Evolutionary conservation across 2,329 filamentous ascomycete species (phyloP).

Genomic region (Sporothrix pallida): DNA sequence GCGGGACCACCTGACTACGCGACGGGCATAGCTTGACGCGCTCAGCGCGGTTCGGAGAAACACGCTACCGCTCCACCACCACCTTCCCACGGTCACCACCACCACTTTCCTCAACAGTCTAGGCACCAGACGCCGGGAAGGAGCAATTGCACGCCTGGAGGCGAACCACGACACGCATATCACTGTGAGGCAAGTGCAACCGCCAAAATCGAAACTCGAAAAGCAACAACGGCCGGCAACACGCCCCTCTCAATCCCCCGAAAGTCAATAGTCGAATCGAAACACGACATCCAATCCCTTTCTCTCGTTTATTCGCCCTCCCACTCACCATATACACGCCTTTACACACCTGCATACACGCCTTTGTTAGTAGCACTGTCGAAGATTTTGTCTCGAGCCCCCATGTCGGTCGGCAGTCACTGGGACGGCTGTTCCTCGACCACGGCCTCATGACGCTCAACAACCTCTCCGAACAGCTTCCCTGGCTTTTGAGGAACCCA

Average conservation of each 20-base stretch:
- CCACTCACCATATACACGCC: not conserved
- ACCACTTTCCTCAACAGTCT: not conserved
- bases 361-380: not conserved
- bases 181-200: constrained; percentile 6
- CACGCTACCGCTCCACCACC: constrained; percentile 32
- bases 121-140: constrained; percentile 17
- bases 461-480: constrained; percentile 63
- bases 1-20: constrained; percentile 34
- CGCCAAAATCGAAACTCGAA: not conserved
- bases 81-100: no score
- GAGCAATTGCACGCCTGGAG: constrained; percentile 23
- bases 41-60: constrained; percentile 37
- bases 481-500: constrained; percentile 61
- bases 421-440: constrained; percentile 46
- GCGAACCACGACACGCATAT: not conserved
- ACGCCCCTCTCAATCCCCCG: not conserved
- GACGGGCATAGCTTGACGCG: constrained; percentile 35
- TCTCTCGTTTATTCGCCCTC: not conserved
- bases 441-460: constrained; percentile 66
- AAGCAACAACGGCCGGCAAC: constrained; percentile 7
- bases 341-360: constrained; percentile 12
- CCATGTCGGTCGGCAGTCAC: constrained; percentile 39
- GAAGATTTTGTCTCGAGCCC: not conserved
- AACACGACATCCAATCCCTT: constrained; percentile 29
- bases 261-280: not conserved